Percentiles rank a stretch among this genome's conserved stretches.
phyloP scores from a whole-genome alignment of 2,329 filamentous ascomycete species.

The Apiospora arundinis region DNA sequence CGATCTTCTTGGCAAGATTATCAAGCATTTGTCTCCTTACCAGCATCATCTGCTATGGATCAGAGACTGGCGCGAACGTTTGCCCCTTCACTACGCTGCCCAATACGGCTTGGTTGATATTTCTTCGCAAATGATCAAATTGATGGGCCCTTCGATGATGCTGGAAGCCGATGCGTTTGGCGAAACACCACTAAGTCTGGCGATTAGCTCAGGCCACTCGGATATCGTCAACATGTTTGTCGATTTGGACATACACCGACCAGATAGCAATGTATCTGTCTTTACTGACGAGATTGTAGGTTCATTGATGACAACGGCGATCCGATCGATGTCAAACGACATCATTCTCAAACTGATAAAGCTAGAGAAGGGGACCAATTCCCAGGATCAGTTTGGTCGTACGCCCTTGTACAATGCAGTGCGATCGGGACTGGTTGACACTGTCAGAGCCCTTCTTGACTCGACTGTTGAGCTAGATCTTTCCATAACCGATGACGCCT shows the following conservation, averaged over 20 bases:
- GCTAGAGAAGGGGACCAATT: conserved; percentile 18
- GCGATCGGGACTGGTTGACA: conserved; percentile 10
- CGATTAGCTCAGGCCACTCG: conserved; percentile 11
- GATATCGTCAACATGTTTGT: conserved; percentile 20
- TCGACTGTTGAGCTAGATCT: conserved; percentile 5
- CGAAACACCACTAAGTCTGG: conserved; percentile 23
- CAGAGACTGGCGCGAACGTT: conserved; percentile 25
- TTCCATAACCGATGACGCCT: background rate
- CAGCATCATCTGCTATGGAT: conserved; percentile 26
- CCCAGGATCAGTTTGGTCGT: background rate
- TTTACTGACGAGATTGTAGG: conserved; percentile 19
- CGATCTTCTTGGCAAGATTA: conserved; percentile 14
- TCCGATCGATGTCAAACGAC: conserved; percentile 17
- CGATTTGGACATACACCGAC: background rate
- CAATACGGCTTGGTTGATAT: conserved; percentile 21
- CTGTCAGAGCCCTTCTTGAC: conserved; percentile 16
- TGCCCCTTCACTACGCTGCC: conserved; percentile 26
- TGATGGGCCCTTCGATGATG: conserved; percentile 23
- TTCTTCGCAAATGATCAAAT: conserved; percentile 22
- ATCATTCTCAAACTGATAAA: conserved; percentile 17
- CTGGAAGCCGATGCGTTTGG: conserved; percentile 20
- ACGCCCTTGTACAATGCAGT: conserved; percentile 23
- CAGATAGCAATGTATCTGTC: background rate
- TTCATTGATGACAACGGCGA: conserved; percentile 17
- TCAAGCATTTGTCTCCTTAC: conserved; percentile 25